A percentile compares a stretch with the other conserved stretches of the same genome.
phyloP scores from a whole-genome alignment of 2,329 filamentous ascomycete species.

The Rhinocladiella mackenziei region DNA sequence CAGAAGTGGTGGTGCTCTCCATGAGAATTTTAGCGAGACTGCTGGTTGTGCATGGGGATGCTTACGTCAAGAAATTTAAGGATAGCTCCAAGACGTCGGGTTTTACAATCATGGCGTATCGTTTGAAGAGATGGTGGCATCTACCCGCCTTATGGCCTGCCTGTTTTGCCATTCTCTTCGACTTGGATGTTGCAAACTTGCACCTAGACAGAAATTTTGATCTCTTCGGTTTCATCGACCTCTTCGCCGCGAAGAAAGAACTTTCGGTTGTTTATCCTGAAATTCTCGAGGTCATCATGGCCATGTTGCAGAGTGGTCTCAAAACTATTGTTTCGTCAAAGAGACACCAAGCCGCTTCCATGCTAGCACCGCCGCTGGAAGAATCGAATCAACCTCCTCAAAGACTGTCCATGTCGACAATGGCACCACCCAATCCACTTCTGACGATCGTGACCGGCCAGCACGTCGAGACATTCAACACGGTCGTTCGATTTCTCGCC shows the following conservation, averaged over 20 bases:
- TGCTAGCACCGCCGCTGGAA: slow-evolving; percentile 19
- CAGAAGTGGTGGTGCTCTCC: slow-evolving; percentile 75
- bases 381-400: slow-evolving; percentile 40
- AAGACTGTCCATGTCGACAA: slow-evolving; percentile 29
- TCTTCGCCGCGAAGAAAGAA: slow-evolving; percentile 57
- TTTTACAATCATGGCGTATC: slow-evolving; percentile 77
- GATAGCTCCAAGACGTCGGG: slow-evolving; percentile 70
- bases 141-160: slow-evolving; percentile 79
- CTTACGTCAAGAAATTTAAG: slow-evolving; percentile 80
- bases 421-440: slow-evolving; percentile 29
- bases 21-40: slow-evolving; percentile 79
- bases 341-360: slow-evolving; percentile 36
- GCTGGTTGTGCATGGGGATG: slow-evolving; percentile 73
- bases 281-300: slow-evolving; percentile 71
- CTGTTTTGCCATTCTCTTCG: slow-evolving; percentile 84
- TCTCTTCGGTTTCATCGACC: slow-evolving; percentile 66
- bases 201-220: slow-evolving; percentile 72
- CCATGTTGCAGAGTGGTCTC: slow-evolving; percentile 83
- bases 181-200: slow-evolving; percentile 70
- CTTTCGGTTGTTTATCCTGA: slow-evolving; percentile 70
- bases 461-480: slow-evolving; percentile 65
- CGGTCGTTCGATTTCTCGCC: slow-evolving; percentile 72
- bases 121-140: slow-evolving; percentile 84
- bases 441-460: slow-evolving; percentile 41
- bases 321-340: slow-evolving; percentile 63